Evolutionary conservation across 2,329 filamentous ascomycete species (phyloP).

Genomic region (Calycina herbarum): DNA sequence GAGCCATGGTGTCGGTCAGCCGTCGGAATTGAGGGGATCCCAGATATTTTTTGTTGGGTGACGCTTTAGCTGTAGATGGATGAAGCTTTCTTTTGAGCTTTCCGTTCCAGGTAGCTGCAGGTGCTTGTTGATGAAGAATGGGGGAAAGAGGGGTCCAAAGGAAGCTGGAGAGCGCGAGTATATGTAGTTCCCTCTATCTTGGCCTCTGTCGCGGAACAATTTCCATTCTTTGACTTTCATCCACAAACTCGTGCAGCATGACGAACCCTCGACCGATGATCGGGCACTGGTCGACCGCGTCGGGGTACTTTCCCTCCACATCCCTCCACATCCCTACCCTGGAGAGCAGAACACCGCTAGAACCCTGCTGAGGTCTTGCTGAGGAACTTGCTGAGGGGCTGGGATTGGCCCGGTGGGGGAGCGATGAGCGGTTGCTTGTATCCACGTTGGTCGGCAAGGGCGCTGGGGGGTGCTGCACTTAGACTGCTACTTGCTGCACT

Average conservation of each 20-base stretch:
- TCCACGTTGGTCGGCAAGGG: conserved; percentile 6
- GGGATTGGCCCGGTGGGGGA: background rate
- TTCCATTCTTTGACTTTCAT: conserved; percentile 26
- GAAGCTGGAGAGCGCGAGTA: conserved; percentile 27
- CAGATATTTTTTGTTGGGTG: conserved; percentile 7
- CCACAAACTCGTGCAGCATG: conserved; percentile 23
- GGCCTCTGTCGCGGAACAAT: conserved; percentile 26
- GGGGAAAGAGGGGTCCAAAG: conserved; percentile 26
- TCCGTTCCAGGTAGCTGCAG: background rate
- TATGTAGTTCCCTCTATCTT: conserved; percentile 21
- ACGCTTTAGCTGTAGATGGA: conserved; percentile 9
- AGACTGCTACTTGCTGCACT: background rate
- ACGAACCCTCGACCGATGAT: conserved; percentile 30
- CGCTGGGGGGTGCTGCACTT: background rate
- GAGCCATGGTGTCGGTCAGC: conserved; percentile 28
- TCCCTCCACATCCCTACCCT: background rate
- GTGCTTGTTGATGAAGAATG: conserved; percentile 11
- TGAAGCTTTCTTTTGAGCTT: background rate
- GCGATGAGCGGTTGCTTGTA: background rate
- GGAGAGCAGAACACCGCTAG: background rate
- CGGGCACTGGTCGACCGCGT: conserved; percentile 27
- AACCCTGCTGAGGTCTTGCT: background rate
- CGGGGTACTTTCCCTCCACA: conserved; percentile 11
- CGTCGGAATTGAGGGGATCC: background rate
- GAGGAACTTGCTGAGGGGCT: background rate